Evolutionary conservation across 108 stramenopile species (phyloP).

Genomic region (Pseudonitzschia pungens): DNA sequence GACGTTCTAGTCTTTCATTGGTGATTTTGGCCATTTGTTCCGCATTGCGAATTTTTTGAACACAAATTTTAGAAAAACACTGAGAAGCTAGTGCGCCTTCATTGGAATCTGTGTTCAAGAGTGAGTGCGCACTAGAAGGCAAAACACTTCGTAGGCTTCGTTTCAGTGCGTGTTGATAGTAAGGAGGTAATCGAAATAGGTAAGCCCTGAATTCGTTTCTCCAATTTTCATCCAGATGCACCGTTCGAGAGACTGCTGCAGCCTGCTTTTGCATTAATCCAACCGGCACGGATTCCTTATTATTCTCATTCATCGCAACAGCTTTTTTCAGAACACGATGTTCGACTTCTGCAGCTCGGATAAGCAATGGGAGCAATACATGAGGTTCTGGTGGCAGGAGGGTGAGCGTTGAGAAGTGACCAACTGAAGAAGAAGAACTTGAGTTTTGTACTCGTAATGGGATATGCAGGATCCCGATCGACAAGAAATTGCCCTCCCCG

Average conservation of each 20-base stretch:
- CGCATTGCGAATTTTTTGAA: slow-evolving; percentile 67
- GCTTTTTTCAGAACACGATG: slow-evolving; percentile 60
- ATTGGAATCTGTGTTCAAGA: slow-evolving; percentile 45
- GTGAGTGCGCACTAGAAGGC: slow-evolving; percentile 51
- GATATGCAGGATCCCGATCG: slow-evolving; percentile 75
- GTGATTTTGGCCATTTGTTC: slow-evolving; percentile 57
- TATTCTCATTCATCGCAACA: slow-evolving; percentile 2
- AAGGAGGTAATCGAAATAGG: slow-evolving; percentile 71
- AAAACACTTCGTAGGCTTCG: slow-evolving; percentile 59
- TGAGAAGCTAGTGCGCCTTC: slow-evolving; percentile 32
- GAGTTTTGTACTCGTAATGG: slow-evolving; percentile 39
- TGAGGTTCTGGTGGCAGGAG: slow-evolving; percentile 83
- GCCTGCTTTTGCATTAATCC: slow-evolving; percentile 38
- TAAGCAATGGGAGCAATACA: slow-evolving; percentile 67
- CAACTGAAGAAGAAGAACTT: slow-evolving; percentile 16
- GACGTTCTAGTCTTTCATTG: slow-evolving; percentile 62
- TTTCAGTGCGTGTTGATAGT: slow-evolving; percentile 65
- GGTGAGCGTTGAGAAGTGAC: slow-evolving; percentile 59
- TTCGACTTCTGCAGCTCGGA: slow-evolving; percentile 68
- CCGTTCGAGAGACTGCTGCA: slow-evolving; percentile 30
- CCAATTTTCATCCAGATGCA: slow-evolving; percentile 71
- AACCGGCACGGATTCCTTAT: slow-evolving; percentile 37
- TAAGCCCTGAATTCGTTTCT: slow-evolving; percentile 74
- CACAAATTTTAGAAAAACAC: slow-evolving; percentile 64
- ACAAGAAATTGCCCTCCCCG: slow-evolving; percentile 52